Conservation (phyloP, 805 yeast species). For the Blastobotrys peoriensis region DNA sequence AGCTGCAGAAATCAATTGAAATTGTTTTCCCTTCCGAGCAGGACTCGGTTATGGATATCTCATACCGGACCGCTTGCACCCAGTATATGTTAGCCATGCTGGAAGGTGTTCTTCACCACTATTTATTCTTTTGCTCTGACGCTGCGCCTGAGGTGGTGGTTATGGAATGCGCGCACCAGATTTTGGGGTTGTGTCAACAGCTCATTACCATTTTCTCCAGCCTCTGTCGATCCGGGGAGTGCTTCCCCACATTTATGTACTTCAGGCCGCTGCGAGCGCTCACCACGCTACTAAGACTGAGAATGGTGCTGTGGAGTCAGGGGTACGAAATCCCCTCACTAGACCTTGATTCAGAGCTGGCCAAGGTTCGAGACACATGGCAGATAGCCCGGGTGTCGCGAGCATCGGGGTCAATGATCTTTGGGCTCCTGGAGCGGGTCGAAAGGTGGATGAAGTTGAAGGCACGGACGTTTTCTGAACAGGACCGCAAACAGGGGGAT, state of each 20-base stretch:
- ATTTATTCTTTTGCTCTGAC: neutral
- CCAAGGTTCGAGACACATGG: conserved; percentile 24
- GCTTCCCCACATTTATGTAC: conserved; percentile 18
- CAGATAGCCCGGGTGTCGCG: conserved; percentile 28
- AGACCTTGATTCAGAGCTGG: conserved; percentile 22
- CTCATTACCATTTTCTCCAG: conserved; percentile 11
- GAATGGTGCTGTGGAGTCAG: conserved; percentile 14
- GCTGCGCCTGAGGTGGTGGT: neutral
- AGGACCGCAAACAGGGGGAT: no score
- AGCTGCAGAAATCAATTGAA: neutral
- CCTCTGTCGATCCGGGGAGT: conserved; percentile 1
- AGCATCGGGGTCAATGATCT: conserved; percentile 45
- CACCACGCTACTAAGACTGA: conserved; percentile 15
- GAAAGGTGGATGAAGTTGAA: neutral
- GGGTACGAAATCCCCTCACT: conserved; percentile 20
- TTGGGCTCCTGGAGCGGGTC: conserved; percentile 7
- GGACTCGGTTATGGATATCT: no score
- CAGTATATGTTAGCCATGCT: neutral
- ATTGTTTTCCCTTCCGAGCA: neutral
- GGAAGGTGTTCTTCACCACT: neutral
- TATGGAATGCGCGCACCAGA: neutral
- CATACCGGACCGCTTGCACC: neutral
- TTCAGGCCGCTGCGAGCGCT: conserved; percentile 19
- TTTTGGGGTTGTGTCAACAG: neutral
- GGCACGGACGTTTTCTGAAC: neutral